Base-by-base conservation (phyloP, 805 yeast genomes). In the Cyberlindnera veronae region DNA sequence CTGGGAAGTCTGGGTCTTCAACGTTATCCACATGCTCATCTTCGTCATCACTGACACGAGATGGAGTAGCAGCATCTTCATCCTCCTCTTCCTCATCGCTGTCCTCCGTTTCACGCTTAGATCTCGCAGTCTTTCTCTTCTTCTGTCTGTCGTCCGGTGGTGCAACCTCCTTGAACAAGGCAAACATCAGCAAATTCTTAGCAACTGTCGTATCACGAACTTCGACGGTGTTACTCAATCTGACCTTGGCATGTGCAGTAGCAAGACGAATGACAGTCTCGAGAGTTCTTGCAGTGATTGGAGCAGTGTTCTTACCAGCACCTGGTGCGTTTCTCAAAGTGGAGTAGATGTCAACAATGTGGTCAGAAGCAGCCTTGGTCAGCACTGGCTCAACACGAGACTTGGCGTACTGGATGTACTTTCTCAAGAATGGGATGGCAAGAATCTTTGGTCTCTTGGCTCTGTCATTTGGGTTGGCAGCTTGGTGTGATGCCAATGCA, bases 221-320 rank as follows among this genome's bases (percentile, higher is more conserved):
- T 23, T 81, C 87, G 14, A 93, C 83, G 2, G 76, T 72, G 51
- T 76, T 77, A 17, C 95, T 84, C 42, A 93, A 69, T 52, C 98
- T 75, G n/a, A 91, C 86, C 62, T 93, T 91, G 10, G 98, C 98
- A 63, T 93, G 98, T 0, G 99, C 98, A 1, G 97, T 86, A 1
- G 97, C 73, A 44, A 91, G 69, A 71, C 99, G 95, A 61, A 91
- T 91, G 50, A 91, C 71, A 0, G 99, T 91, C 64, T 91, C 99
- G 52, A 91, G 71, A 5, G 98, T 93, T 79, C 99, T 85, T n/a
- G 98, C 95, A 2, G 99, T 91, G 50, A 91, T 86, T 27, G 99
- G 98, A 1, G 96, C 83, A 1, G 96, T 90, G 57, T 80, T 75
- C 38, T 84, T 76, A 50, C 81, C 84, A 29, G 72, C 74, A 38